Conservation (phyloP, 2,329 filamentous ascomycete species). For the Aspergillus awamori region DNA sequence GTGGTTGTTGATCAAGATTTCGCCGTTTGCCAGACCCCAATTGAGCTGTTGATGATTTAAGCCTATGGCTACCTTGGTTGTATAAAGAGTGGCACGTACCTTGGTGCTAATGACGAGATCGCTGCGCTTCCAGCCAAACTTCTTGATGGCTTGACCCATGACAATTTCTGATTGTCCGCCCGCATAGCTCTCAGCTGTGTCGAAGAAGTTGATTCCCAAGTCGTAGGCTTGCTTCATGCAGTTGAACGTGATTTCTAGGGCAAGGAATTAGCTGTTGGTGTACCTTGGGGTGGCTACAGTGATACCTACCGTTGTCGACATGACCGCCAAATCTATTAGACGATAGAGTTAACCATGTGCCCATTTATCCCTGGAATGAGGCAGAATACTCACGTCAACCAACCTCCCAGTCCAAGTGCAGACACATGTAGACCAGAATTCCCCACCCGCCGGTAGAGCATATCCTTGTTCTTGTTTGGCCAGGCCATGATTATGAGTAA, state of each 20-base stretch:
- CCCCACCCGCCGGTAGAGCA: constrained; percentile 73
- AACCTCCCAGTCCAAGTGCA: constrained; percentile 65
- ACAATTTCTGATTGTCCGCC: constrained; percentile 56
- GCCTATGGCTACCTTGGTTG: not conserved
- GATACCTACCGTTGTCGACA: constrained; percentile 62
- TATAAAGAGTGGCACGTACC: constrained; percentile 19
- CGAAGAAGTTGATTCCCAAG: constrained; percentile 61
- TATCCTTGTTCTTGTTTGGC: constrained; percentile 45
- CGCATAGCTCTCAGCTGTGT: constrained; percentile 60
- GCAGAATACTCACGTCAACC: constrained; percentile 35
- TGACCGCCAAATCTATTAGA: constrained; percentile 62
- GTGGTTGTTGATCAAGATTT: constrained; percentile 66
- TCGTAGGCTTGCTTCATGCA: constrained; percentile 59
- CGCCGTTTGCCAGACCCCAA: constrained; percentile 64
- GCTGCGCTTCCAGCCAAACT: constrained; percentile 60
- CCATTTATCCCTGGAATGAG: not conserved
- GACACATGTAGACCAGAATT: constrained; percentile 74
- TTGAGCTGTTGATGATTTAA: constrained; percentile 51
- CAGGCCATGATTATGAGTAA: constrained; percentile 22
- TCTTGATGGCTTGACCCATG: constrained; percentile 60
- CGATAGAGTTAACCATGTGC: not conserved
- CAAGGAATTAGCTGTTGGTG: not conserved
- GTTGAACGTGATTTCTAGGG: constrained; percentile 26
- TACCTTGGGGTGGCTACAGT: not conserved
- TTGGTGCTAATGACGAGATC: constrained; percentile 48